Conservation (phyloP, 2,329 filamentous ascomycete genomes). For the Trichoderma cornu-damae region DNA sequence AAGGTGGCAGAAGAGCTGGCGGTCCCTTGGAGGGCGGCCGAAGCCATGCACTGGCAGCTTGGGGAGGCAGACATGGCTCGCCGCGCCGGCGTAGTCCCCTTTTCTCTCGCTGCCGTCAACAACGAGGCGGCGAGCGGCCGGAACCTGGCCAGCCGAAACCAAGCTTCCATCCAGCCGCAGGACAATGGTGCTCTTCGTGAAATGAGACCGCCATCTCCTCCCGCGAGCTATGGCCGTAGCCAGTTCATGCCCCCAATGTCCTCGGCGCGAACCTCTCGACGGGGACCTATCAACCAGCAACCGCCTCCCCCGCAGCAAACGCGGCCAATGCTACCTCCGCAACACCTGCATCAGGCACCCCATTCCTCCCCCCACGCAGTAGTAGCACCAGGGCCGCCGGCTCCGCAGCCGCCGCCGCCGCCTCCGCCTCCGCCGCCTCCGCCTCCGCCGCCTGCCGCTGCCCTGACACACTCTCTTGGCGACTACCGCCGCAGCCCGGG, state of each 20-base stretch:
- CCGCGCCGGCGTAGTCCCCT: conserved; percentile 83
- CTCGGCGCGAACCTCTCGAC: conserved; percentile 36
- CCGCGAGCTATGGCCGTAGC: conserved; percentile 37
- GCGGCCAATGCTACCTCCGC: conserved; percentile 9
- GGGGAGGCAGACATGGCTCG: conserved; percentile 91
- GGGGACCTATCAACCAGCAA: conserved; percentile 34
- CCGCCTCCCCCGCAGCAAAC: conserved; percentile 26
- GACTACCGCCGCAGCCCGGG: conserved; percentile 34
- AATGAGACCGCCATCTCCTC: conserved; percentile 38
- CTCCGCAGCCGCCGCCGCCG: conserved; percentile 25
- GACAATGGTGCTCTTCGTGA: conserved; percentile 43
- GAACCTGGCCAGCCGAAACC: conserved; percentile 36
- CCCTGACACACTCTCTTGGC: conserved; percentile 18
- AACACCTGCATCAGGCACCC: conserved; percentile 25
- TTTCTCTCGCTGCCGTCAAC: conserved; percentile 60
- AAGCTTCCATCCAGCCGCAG: conserved; percentile 44
- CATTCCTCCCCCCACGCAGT: conserved; percentile 10
- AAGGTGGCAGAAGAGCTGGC: conserved; percentile 93
- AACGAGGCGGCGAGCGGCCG: conserved; percentile 40
- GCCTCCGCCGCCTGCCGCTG: conserved; percentile 23
- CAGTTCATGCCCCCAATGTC: conserved; percentile 31
- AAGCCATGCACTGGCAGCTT: conserved; percentile 98
- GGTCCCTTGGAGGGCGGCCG: conserved; percentile 89
- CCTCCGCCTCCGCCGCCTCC: conserved; percentile 23
- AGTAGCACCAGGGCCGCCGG: conserved; percentile 19